Percentiles rank a stretch among this genome's conserved stretches.
phyloP scores from a whole-genome alignment of 2,329 filamentous ascomycete genomes.

The Exophiala xenobiotica region DNA sequence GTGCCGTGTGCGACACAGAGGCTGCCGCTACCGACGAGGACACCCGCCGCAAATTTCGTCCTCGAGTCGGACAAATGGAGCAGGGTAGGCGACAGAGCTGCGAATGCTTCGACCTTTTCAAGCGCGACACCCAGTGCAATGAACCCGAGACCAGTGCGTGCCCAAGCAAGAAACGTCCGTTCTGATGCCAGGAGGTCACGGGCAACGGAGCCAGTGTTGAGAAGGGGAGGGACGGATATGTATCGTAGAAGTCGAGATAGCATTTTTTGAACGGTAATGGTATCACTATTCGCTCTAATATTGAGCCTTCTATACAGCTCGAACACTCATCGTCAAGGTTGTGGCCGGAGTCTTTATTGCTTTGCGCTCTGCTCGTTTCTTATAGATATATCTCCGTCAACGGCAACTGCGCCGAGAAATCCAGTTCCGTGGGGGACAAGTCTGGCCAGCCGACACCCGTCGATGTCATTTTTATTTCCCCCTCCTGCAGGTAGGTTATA shows the following conservation, averaged over 20 bases:
- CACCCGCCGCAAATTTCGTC: conserved; percentile 41
- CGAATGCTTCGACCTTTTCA: conserved; percentile 40
- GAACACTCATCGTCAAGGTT: too few species aligned
- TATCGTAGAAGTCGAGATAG: conserved; percentile 11
- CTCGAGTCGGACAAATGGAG: conserved; percentile 18
- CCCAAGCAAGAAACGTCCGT: conserved; percentile 55
- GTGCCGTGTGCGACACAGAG: conserved; percentile 51
- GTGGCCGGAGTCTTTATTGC: too few species aligned
- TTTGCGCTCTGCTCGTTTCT: too few species aligned
- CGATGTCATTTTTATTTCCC: too few species aligned
- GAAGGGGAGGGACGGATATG: conserved; percentile 22
- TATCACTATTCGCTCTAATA: too few species aligned
- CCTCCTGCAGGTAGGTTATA: neutral
- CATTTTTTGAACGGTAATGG: conserved; percentile 25
- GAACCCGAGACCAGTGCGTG: conserved; percentile 53
- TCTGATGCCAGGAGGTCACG: conserved; percentile 57
- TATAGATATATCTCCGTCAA: too few species aligned
- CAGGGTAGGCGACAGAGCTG: conserved; percentile 18
- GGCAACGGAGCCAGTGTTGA: conserved; percentile 52
- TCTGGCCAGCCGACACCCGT: too few species aligned
- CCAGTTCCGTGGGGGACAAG: too few species aligned
- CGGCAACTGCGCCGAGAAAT: too few species aligned
- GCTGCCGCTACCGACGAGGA: conserved; percentile 47
- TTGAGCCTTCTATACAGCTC: too few species aligned
- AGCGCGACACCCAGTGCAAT: conserved; percentile 53